phyloP scores from a whole-genome alignment of 1,284 basidiomycete species.

The Ceratobasidium sp. region DNA sequence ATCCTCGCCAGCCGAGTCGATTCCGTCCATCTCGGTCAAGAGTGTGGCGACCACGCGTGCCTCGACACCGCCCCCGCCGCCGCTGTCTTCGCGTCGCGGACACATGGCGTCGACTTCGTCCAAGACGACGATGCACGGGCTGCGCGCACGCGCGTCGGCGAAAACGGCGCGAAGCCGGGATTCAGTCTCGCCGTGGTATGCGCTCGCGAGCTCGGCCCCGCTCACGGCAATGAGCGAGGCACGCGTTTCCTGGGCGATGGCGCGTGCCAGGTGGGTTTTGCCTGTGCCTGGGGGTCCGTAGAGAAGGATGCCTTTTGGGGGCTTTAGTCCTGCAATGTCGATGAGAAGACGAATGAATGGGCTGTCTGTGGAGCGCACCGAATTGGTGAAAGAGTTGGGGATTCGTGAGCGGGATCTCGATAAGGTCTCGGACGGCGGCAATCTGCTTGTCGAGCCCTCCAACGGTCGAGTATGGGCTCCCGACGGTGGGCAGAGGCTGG shows the following conservation, averaged over 20 bases:
- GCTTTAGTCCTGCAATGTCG: slow-evolving; percentile 76
- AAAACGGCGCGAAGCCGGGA: slow-evolving; percentile 91
- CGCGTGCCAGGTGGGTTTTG: slow-evolving; percentile 92
- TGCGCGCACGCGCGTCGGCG: slow-evolving; percentile 81
- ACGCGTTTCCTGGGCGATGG: slow-evolving; percentile 73
- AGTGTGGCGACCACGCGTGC: slow-evolving; percentile 95
- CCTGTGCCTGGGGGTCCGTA: slow-evolving; percentile 96
- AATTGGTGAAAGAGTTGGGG: slow-evolving; percentile 93
- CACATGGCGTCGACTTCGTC: slow-evolving; percentile 98
- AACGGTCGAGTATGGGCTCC: slow-evolving; percentile 69
- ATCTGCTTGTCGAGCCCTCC: slow-evolving; percentile 94
- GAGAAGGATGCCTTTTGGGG: slow-evolving; percentile 89
- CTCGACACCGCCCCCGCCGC: slow-evolving; percentile 91
- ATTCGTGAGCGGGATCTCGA: slow-evolving; percentile 92
- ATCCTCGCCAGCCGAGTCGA: slow-evolving; percentile 67
- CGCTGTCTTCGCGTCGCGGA: slow-evolving; percentile 88
- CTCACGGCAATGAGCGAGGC: slow-evolving; percentile 91
- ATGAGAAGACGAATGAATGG: background rate
- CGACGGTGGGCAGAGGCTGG: slow-evolving; percentile 25
- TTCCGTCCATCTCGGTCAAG: slow-evolving; percentile 95
- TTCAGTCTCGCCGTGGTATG: slow-evolving; percentile 98
- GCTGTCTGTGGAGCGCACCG: slow-evolving; percentile 62
- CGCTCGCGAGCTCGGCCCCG: slow-evolving; percentile 93
- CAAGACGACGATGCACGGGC: slow-evolving; percentile 93
- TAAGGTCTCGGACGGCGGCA: slow-evolving; percentile 88